Evolutionary conservation across 2,329 filamentous ascomycete genomes (phyloP).

Genomic region (Paraphoma chrysanthemicola): DNA sequence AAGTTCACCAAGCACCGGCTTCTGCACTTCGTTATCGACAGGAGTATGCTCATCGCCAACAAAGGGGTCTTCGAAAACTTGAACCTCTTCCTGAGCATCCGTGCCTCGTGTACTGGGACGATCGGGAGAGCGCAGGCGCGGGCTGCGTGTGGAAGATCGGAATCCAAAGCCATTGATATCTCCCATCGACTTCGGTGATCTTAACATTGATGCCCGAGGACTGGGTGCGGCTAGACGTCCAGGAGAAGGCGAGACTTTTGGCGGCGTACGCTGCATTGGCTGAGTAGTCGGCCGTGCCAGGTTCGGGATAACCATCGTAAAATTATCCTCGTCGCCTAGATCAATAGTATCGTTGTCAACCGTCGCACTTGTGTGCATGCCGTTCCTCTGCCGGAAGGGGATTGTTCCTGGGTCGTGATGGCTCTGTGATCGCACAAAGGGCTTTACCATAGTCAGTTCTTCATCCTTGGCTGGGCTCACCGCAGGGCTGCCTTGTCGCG

Average conservation of each 20-base stretch:
- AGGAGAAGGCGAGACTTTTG: constrained; percentile 34
- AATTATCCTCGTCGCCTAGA: constrained; percentile 55
- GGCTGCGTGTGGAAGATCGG: constrained; percentile 35
- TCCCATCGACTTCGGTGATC: constrained; percentile 40
- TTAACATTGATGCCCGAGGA: constrained; percentile 32
- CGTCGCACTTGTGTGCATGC: constrained; percentile 46
- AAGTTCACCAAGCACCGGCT: constrained; percentile 58
- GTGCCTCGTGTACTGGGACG: constrained; percentile 40
- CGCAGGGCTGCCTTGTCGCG: constrained; percentile 40
- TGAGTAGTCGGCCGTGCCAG: constrained; percentile 39
- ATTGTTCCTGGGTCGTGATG: constrained; percentile 36
- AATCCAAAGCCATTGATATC: constrained; percentile 22
- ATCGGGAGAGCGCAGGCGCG: constrained; percentile 41
- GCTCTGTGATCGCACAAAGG: constrained; percentile 47
- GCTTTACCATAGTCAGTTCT: constrained; percentile 57
- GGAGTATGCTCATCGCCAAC: constrained; percentile 44
- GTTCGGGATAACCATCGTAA: constrained; percentile 59
- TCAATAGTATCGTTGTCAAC: constrained; percentile 49
- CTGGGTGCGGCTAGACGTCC: constrained; percentile 35
- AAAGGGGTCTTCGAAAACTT: constrained; percentile 63
- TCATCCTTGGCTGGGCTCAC: constrained; percentile 51
- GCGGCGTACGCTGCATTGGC: constrained; percentile 39
- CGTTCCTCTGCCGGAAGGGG: constrained; percentile 47
- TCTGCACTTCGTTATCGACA: constrained; percentile 42
- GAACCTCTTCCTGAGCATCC: constrained; percentile 52